Conservation (phyloP, 208 protist genomes). For the Acanthamoeba sp. region DNA sequence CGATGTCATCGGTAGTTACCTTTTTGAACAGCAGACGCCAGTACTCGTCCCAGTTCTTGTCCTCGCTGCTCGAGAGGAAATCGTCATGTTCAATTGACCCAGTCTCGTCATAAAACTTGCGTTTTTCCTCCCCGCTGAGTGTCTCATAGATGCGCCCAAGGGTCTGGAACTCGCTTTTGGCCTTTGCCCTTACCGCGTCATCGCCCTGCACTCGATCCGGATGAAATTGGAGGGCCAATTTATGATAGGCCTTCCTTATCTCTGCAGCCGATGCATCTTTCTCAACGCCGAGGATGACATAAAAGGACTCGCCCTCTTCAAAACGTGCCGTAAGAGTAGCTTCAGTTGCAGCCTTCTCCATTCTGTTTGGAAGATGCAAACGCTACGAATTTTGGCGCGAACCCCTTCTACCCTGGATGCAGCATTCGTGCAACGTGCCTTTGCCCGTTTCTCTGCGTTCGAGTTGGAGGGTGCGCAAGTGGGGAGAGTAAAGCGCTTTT, state of each 20-base stretch:
- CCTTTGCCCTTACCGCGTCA: not conserved
- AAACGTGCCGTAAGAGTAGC: not conserved
- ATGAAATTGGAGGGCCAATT: conserved; percentile 94
- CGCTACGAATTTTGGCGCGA: not conserved
- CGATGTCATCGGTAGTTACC: conserved; percentile 53
- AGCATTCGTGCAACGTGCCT: too few species aligned
- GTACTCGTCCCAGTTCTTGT: conserved; percentile 63
- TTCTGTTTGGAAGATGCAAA: not conserved
- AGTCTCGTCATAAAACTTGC: conserved; percentile 55
- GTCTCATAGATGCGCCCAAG: conserved; percentile 64
- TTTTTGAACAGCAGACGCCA: conserved; percentile 68
- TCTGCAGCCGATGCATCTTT: conserved; percentile 90
- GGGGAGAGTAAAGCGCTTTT: too few species aligned
- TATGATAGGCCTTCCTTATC: conserved; percentile 94
- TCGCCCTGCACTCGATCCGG: conserved; percentile 90
- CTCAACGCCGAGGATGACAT: conserved; percentile 92
- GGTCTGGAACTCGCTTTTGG: conserved; percentile 61
- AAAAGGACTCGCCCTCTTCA: conserved; percentile 87
- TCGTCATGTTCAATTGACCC: conserved; percentile 46
- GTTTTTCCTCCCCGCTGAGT: conserved; percentile 35
- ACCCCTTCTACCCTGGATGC: not conserved
- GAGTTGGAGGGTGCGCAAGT: too few species aligned
- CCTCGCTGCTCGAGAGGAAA: conserved; percentile 2
- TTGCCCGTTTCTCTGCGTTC: too few species aligned
- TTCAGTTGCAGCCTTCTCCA: not conserved